Base-by-base conservation (phyloP, 2,329 filamentous ascomycete genomes). In the Apiospora kogelbergensis region DNA sequence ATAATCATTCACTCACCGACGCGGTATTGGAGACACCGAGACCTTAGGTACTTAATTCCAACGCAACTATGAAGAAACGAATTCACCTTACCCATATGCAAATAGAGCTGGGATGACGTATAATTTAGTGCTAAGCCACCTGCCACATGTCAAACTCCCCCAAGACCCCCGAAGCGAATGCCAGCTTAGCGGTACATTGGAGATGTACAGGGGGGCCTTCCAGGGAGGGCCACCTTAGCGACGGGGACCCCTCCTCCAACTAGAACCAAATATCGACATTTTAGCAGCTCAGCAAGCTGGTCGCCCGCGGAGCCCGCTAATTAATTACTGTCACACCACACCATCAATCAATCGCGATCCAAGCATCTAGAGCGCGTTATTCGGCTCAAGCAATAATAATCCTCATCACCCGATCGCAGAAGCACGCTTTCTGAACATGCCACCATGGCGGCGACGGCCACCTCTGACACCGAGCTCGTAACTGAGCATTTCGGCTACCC, bases 401-500 rank as follows among this genome's bases (percentile, higher is more conserved):
- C 45, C 22, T 6, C 48, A 37, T 26, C 33, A 24, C 30, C 44
- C 45, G 46, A 65, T 67, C 44, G 24, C 67, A 42, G 7, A 65
- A 57, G 65, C n/a, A 67, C 71, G 41, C 68, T 37, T 60, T 20
- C 53, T 68, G 69, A 75, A 72, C 79, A 73, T 80, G 78, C 70
- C 77, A 76, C 72, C 74, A 76, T 74, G 72, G 73, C 73, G 71
- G 72, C 72, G 48, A 70, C 73, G 70, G 68, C 71, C 41, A 76
- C 70, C 65, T 82, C 86, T 65, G 87, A 89, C 73, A 88, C 86
- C 42, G 88, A 89, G 78, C 88, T 98, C 74, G 86, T 98, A 71
- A 98, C 96, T 1, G 96, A 98, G 85, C 96, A 99, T 79, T 93
- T 99, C 76, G 93, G 93, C 73, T 98, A 97, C 76, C 95, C 96